Evolutionary conservation across 2,329 filamentous ascomycete species (phyloP).

Genomic region (Fusarium longipes): DNA sequence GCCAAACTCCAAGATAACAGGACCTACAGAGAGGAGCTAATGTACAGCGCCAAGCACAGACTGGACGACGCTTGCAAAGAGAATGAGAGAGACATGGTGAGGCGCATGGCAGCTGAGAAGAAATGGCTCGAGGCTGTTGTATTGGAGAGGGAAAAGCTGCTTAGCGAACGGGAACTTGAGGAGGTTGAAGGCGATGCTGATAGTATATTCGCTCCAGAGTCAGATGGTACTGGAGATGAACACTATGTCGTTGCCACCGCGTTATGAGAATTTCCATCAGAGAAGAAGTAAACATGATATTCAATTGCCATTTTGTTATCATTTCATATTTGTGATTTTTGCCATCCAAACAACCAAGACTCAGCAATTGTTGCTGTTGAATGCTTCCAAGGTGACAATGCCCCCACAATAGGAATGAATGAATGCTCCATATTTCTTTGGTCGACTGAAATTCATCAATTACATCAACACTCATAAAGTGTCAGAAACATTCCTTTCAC

Average conservation of each 20-base stretch:
- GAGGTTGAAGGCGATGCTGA: conserved; percentile 58
- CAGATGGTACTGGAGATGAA: conserved; percentile 18
- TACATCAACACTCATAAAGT: conserved; percentile 9
- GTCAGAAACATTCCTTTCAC: conserved; percentile 17
- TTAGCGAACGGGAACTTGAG: conserved; percentile 55
- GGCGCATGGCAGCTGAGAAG: conserved; percentile 56
- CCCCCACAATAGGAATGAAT: conserved; percentile 22
- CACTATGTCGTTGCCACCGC: conserved; percentile 5
- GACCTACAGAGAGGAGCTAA: conserved; percentile 56
- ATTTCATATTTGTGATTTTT: not conserved
- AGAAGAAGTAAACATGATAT: not conserved
- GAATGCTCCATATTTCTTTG: conserved; percentile 7
- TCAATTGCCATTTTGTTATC: not conserved
- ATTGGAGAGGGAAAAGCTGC: conserved; percentile 56
- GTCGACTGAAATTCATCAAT: conserved; percentile 6
- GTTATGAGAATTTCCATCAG: not conserved
- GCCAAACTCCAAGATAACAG: conserved; percentile 54
- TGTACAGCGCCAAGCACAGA: conserved; percentile 53
- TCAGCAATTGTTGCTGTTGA: not conserved
- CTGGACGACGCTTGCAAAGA: conserved; percentile 47
- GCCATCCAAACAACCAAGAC: too few species aligned
- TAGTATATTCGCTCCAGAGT: conserved; percentile 46
- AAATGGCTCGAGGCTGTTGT: conserved; percentile 60
- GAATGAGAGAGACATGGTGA: conserved; percentile 48
- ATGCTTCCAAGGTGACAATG: not conserved